A percentile compares a stretch with the other conserved stretches of the same genome.
Evolutionary conservation across 2,329 filamentous ascomycete genomes (phyloP).

Genomic region (Phialocephala sp.): DNA sequence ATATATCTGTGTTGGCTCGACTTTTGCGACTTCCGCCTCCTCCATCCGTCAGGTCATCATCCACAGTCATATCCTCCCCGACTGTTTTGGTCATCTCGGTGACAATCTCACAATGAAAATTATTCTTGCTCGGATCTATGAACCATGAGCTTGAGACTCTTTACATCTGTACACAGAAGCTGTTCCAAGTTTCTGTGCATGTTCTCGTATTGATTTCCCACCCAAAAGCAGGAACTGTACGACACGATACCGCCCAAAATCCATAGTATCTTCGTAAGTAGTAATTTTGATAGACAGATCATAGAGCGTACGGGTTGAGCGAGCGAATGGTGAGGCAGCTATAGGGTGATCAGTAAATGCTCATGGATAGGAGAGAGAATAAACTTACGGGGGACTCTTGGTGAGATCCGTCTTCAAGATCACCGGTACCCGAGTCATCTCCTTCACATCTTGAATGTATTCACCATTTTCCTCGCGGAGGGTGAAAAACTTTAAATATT

Average conservation of each 20-base stretch:
- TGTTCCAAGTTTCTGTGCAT: constrained; percentile 16
- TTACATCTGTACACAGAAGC: constrained; percentile 16
- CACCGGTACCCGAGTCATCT: constrained; percentile 97
- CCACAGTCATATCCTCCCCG: constrained; percentile 17
- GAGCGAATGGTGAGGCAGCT: constrained; percentile 86
- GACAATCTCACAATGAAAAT: constrained; percentile 32
- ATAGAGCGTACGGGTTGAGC: constrained; percentile 74
- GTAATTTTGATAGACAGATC: constrained; percentile 1
- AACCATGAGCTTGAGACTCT: constrained; percentile 13
- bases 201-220: constrained; percentile 11
- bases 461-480: constrained; percentile 91
- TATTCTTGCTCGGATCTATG: constrained; percentile 16
- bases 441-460: constrained; percentile 96
- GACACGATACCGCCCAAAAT: constrained; percentile 11
- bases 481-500: constrained; percentile 89
- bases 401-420: constrained; percentile 97
- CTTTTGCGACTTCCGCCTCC: constrained; percentile 21
- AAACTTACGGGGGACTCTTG: constrained; percentile 98
- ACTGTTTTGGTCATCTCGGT: constrained; percentile 19
- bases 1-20: constrained; percentile 32
- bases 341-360: constrained; percentile 46
- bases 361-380: neutral
- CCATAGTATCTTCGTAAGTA: constrained; percentile 12
- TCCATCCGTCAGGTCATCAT: constrained; percentile 18
- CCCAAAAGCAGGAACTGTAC: constrained; percentile 1